Percentiles rank a stretch among this genome's conserved stretches.
These are phyloP conservation scores for Auriscalpium vulgare DNA, from an alignment of 768 basidiomycete species.

Conservation along the genomic window DNA sequence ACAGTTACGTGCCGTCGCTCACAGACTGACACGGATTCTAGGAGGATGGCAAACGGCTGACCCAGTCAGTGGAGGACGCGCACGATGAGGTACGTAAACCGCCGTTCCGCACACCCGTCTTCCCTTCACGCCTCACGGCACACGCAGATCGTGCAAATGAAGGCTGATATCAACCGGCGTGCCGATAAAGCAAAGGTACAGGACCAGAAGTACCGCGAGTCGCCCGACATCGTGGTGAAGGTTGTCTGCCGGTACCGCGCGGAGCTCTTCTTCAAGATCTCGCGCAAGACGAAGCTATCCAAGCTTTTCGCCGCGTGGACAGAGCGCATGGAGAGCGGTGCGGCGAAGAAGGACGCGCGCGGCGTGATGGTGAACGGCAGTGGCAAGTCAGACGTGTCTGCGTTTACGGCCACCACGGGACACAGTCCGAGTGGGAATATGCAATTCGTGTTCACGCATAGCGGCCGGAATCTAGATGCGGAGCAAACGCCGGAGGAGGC, in stretches of 20 bases:
- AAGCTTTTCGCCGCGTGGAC: conserved; percentile 85
- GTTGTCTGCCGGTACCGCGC: conserved; percentile 85
- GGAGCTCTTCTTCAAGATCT: conserved; percentile 89
- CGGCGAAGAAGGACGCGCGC: conserved; percentile 36
- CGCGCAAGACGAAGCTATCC: conserved; percentile 80
- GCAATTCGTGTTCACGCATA: conserved; percentile 83
- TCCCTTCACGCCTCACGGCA: background rate
- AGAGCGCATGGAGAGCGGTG: conserved; percentile 63
- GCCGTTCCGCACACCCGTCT: background rate
- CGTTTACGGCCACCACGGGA: conserved; percentile 29
- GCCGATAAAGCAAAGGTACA: conserved; percentile 72
- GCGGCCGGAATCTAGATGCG: conserved; percentile 69
- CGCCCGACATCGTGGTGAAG: conserved; percentile 86
- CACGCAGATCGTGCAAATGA: conserved; percentile 66
- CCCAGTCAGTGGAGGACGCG: conserved; percentile 76
- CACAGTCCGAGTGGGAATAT: conserved; percentile 31
- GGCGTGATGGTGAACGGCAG: conserved; percentile 11
- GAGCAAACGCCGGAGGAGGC: conserved; percentile 83
- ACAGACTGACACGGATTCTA: conserved; percentile 29
- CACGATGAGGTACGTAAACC: conserved; percentile 61
- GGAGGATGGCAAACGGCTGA: conserved; percentile 81
- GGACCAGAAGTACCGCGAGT: conserved; percentile 75
- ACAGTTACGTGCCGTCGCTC: conserved; percentile 29
- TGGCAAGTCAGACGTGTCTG: conserved; percentile 18
- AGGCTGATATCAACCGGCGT: conserved; percentile 73